Conservation (phyloP, 139 green algal genomes). For the Desmodesmus armatus region DNA sequence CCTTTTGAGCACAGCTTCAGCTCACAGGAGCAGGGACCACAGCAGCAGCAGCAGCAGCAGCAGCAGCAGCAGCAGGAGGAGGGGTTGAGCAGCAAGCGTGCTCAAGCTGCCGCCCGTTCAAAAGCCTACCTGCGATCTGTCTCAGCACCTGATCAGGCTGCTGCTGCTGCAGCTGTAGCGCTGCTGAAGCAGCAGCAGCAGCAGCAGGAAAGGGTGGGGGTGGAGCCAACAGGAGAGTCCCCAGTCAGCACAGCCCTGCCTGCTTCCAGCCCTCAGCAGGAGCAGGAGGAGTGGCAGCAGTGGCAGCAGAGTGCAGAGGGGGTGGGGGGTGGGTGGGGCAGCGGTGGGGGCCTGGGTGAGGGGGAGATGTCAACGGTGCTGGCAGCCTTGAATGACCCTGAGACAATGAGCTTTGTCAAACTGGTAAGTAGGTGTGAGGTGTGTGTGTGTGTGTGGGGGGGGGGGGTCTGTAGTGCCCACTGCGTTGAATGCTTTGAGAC, state of each 20-base stretch:
- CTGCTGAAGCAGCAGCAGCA: neutral
- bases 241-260: neutral
- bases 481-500: neutral
- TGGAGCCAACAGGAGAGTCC: neutral
- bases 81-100: neutral
- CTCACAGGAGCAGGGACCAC: neutral
- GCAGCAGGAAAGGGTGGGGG: neutral
- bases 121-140: neutral
- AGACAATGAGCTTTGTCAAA: conserved; percentile 24
- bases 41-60: neutral
- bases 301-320: too few relatives aligned
- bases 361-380: too few relatives aligned
- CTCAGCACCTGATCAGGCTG: conserved; percentile 4
- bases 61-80: conserved; percentile 20
- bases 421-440: neutral
- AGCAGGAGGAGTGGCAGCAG: neutral
- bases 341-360: too few relatives aligned
- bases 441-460: neutral
- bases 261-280: neutral
- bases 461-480: neutral
- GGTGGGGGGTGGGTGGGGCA: too few relatives aligned
- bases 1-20: too few relatives aligned
- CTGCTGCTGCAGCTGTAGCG: neutral
- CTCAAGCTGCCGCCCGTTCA: neutral
- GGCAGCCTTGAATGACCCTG: too few relatives aligned